Evolutionary conservation across 2,329 filamentous ascomycete genomes (phyloP).

Genomic region (Colletotrichum chrysophilum): DNA sequence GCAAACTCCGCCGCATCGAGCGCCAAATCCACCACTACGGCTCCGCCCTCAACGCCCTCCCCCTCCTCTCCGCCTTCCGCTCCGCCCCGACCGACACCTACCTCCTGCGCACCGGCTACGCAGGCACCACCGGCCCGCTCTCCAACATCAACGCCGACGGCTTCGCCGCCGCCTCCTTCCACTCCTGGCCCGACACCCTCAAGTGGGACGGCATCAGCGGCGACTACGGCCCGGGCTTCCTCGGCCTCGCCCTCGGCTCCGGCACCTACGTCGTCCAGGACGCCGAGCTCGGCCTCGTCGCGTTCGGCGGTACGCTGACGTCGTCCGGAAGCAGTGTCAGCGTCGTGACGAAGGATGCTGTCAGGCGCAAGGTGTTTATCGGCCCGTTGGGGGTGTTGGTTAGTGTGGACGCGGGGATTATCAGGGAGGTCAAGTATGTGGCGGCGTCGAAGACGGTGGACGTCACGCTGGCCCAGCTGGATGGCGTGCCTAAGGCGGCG

Average conservation of each 20-base stretch:
- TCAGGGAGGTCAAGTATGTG: conserved; percentile 40
- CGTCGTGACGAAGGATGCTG: conserved; percentile 49
- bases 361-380: conserved; percentile 52
- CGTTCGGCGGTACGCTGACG: conserved; percentile 51
- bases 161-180: conserved; percentile 60
- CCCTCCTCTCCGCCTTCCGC: conserved; percentile 57
- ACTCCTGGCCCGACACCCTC: conserved; percentile 60
- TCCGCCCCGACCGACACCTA: conserved; percentile 50
- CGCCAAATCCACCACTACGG: conserved; percentile 66
- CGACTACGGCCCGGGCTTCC: conserved; percentile 61
- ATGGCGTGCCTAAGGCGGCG: conserved; percentile 29
- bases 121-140: conserved; percentile 55
- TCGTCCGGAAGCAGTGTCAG: conserved; percentile 27
- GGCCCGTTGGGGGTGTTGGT: conserved; percentile 47
- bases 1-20: conserved; percentile 47
- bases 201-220: conserved; percentile 62
- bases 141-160: conserved; percentile 61
- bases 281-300: conserved; percentile 46
- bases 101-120: conserved; percentile 58
- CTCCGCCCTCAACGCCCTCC: conserved; percentile 61
- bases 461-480: conserved; percentile 34
- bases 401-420: conserved; percentile 46
- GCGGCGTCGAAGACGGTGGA: conserved; percentile 26
- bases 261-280: conserved; percentile 55
- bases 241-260: conserved; percentile 55